Evolutionary conservation across 2,329 filamentous ascomycete genomes (phyloP), one percentile per base, ranked within the genome.

Genomic region (Penicillium sp.): DNA sequence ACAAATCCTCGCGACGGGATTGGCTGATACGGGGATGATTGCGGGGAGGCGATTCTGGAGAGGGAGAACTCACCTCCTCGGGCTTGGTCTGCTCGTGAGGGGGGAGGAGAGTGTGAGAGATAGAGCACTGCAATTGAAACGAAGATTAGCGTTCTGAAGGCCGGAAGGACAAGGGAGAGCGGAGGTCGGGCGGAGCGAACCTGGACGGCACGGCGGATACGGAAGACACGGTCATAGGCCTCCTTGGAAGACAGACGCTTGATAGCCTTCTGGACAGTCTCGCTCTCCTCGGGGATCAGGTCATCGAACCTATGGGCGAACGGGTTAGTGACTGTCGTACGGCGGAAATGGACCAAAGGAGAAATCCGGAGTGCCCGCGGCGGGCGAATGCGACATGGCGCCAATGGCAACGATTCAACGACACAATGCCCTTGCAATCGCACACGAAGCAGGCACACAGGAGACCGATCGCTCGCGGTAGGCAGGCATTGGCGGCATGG

Each of bases 201-300:
- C 85, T 99, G 95, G 81, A 96, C 88, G 73, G 95, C 94, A 81
- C 95, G 89, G 82, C 95, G 91, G 80, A 99, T 87, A 75, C 95
- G 93, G 89, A 92, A 99, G 78, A 98, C 88, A 78, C 95, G 94
- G 83, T 99, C 95, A 83, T 98, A 98, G 73, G 89, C 86, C 77
- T 95, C 91, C 84, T 96, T 91, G 73, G 91, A 86, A 59, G 90
- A 87, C 64, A 99, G 90, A 77, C 95, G 92, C 86, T 91, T 90
- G 74, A 99, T 86, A 65, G 95, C 95, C 71, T 89, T 86, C 79
- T 95, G 89, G 73, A 96, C 92, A 59, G 84, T 81, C 72, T 95
- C 90, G 83, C 86, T 90, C 83, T 99, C 95, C 81, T 99, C 95
- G 76, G 90, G 87, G 77, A 97, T 90, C 77, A 99, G 82, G 78